Evolutionary conservation across 2,329 filamentous ascomycete species (phyloP).

Genomic region (Didymella lethalis): DNA sequence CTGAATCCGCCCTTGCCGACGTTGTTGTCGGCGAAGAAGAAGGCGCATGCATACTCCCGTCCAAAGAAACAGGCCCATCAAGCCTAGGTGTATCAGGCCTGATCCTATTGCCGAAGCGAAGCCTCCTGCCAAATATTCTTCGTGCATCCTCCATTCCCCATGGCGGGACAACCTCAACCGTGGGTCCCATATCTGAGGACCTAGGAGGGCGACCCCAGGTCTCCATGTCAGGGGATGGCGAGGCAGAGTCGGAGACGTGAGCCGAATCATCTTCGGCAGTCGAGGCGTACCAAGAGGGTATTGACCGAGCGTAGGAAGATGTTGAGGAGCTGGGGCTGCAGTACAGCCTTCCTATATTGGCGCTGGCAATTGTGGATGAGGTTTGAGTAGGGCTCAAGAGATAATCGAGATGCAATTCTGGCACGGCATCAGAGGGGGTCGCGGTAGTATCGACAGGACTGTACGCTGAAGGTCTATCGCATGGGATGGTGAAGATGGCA

Average conservation of each 20-base stretch:
- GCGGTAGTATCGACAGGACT: not conserved
- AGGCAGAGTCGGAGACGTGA: not conserved
- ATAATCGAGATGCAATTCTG: not conserved
- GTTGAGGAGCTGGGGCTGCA: not conserved
- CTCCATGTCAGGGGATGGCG: no score
- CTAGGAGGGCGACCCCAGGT: not conserved
- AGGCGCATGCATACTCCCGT: not conserved
- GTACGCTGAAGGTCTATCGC: not conserved
- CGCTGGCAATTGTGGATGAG: not conserved
- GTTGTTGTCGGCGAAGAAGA: not conserved
- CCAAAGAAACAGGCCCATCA: not conserved
- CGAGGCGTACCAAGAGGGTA: not conserved
- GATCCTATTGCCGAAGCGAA: not conserved
- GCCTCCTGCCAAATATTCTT: not conserved
- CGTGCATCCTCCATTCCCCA: not conserved
- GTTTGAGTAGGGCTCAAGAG: not conserved
- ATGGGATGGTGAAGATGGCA: constrained; percentile 3
- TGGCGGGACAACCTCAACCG: not conserved
- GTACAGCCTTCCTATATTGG: not conserved
- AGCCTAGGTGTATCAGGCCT: not conserved
- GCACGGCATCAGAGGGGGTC: not conserved
- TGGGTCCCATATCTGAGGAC: not conserved
- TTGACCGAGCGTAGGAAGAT: not conserved
- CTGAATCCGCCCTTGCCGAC: not conserved
- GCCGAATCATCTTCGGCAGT: not conserved